Conservation (phyloP, 1,284 basidiomycete genomes). For the Marasmius sp. region DNA sequence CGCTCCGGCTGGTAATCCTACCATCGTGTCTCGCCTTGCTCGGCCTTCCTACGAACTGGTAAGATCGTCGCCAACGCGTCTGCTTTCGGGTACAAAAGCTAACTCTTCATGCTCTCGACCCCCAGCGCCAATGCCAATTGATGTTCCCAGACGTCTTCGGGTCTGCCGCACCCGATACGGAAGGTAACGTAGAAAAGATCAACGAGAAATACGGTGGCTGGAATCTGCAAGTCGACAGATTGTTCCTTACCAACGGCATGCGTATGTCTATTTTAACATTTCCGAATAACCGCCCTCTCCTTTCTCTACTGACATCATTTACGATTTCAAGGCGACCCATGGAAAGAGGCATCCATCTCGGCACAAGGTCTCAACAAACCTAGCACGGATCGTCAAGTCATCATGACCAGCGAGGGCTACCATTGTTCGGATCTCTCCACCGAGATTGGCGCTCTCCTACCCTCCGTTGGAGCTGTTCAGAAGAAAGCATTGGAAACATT, state of each 20-base stretch:
- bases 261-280: constrained; percentile 39
- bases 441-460: constrained; percentile 41
- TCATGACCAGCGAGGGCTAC: constrained; percentile 59
- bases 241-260: constrained; percentile 70
- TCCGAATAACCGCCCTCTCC: background rate
- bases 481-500: constrained; percentile 41
- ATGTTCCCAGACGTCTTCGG: constrained; percentile 59
- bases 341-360: constrained; percentile 68
- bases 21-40: constrained; percentile 58
- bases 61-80: constrained; percentile 15
- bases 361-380: constrained; percentile 46
- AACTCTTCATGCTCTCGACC: background rate
- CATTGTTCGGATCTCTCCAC: constrained; percentile 63
- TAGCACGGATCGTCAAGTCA: constrained; percentile 55
- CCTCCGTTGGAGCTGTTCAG: constrained; percentile 56
- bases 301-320: background rate
- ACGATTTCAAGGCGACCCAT: constrained; percentile 58
- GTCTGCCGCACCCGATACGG: constrained; percentile 31
- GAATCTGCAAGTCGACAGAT: constrained; percentile 51
- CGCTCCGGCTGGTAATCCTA: constrained; percentile 30
- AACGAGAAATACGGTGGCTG: constrained; percentile 61
- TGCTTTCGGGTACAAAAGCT: background rate
- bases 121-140: constrained; percentile 60
- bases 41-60: constrained; percentile 60
- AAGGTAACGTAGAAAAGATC: constrained; percentile 38